A percentile compares a stretch with the other conserved stretches of the same genome.
phyloP scores from a whole-genome alignment of 176 grass and related monocot species.

The Alloteropsis semialata region DNA sequence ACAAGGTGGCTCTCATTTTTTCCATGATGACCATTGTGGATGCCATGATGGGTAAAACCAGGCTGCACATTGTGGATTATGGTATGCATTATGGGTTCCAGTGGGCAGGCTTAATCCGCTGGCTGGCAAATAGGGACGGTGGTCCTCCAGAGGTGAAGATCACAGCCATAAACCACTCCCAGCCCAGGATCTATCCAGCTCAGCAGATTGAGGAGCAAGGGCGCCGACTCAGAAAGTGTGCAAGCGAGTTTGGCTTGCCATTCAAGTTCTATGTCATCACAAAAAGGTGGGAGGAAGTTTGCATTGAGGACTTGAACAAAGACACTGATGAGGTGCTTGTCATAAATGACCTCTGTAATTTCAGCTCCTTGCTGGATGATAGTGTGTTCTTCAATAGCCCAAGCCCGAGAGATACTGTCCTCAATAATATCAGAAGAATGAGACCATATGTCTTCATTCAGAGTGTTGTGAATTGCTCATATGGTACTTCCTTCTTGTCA shows the following conservation, averaged over 20 bases:
- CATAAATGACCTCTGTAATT: background rate
- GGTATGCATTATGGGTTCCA: conserved; percentile 35
- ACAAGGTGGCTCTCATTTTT: background rate
- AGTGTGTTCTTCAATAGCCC: background rate
- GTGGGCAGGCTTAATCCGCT: conserved; percentile 17
- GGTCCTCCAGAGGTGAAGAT: background rate
- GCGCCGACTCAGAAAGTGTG: background rate
- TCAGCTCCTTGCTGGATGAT: conserved; percentile 3
- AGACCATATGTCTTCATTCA: background rate
- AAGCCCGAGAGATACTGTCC: background rate
- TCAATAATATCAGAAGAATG: background rate
- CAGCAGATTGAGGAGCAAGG: background rate
- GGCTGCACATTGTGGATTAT: background rate
- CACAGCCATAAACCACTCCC: background rate
- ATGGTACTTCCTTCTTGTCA: background rate
- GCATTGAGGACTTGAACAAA: conserved; percentile 13
- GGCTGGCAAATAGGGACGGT: background rate
- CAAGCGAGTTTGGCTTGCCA: background rate
- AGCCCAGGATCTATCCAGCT: background rate
- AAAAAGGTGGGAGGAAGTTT: conserved; percentile 27
- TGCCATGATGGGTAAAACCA: background rate
- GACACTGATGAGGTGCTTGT: conserved; percentile 40
- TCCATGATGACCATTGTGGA: background rate
- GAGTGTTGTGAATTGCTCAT: background rate
- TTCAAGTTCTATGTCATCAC: background rate